Base-by-base conservation (phyloP, 345 rosid species). In the Eucalyptus decipiens region DNA sequence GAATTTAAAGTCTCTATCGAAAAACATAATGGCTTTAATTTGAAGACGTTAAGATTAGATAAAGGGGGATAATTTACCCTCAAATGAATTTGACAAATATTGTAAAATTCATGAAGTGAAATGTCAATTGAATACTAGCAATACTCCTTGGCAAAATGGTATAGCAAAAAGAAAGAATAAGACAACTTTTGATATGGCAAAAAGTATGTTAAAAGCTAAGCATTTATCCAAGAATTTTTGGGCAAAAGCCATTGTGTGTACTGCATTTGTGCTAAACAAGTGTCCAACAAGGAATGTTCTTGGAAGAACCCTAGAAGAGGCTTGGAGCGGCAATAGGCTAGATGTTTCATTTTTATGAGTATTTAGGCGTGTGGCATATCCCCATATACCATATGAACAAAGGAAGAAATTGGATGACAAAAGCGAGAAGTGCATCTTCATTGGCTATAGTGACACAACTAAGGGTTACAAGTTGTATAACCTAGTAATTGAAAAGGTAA, bases 91-190 rank as follows among this genome's bases (percentile, higher is more conserved):
- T 30, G 19, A 65, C 9, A 65, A 65, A 65, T 15, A 65, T n/a
- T n/a, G 37, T 65, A n/a, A 65, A 65, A 14, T 30, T 62, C 19
- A 65, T 30, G 9, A 16, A 65, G 37, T 15, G 32, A 65, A 65
- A 65, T 0, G 9, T 65, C 0, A 65, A 16, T 65, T 65, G 72
- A 65, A 2, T n/a, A 0, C 10, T 15, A 65, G 72, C 19, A 6
- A 65, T 65, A 65, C 37, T 65, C 72, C 37, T 65, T 4, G 14
- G 19, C 19, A 65, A 65, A 65, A 65, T 65, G 19, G 72, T n/a
- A 65, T n/a, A 65, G 10, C 10, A 65, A 13, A 65, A 65, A 65
- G 34, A 65, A 30, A 65, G 9, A 65, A 65, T n/a, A 65, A 7
- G 34, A 65, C 18, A 65, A 65, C 7, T 65, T 65, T n/a, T 65